Evolutionary conservation across 768 basidiomycete species (phyloP).

Genomic region (Trametopsis cervina): DNA sequence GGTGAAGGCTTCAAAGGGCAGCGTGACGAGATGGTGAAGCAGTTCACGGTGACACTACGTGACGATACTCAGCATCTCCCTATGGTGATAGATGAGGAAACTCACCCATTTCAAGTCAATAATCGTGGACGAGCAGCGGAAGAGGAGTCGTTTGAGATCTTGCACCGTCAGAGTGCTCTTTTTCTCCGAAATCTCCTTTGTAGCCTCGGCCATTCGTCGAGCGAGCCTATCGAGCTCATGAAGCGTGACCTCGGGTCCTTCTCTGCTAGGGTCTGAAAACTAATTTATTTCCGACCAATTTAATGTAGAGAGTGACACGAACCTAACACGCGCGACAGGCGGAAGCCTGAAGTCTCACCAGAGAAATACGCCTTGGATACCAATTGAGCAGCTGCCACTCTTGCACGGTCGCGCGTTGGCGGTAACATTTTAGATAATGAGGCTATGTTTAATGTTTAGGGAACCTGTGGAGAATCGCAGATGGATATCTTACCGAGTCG

Average conservation of each 20-base stretch:
- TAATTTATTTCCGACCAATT: not conserved
- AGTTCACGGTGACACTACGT: constrained; percentile 77
- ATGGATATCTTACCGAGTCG: constrained; percentile 67
- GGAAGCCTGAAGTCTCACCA: constrained; percentile 80
- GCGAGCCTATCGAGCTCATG: constrained; percentile 63
- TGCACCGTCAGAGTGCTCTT: constrained; percentile 68
- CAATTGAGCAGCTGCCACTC: constrained; percentile 76
- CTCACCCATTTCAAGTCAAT: constrained; percentile 60
- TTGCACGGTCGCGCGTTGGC: constrained; percentile 77
- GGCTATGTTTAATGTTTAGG: constrained; percentile 27
- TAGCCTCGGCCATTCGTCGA: constrained; percentile 56
- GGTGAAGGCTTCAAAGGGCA: constrained; percentile 88
- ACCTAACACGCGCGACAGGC: constrained; percentile 64
- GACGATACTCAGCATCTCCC: not conserved
- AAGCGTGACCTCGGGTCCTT: constrained; percentile 13
- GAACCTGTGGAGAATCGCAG: not conserved
- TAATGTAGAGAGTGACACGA: constrained; percentile 12
- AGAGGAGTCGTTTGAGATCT: constrained; percentile 79
- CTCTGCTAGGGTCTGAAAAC: constrained; percentile 4
- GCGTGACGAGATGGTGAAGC: constrained; percentile 75
- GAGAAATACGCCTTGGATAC: constrained; percentile 87
- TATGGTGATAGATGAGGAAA: not conserved
- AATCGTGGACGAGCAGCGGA: constrained; percentile 78
- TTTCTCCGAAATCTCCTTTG: constrained; percentile 65
- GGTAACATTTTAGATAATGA: constrained; percentile 47